Conservation (phyloP, 371 early-diverging fungal genomes). For the Mortierella sp. region DNA sequence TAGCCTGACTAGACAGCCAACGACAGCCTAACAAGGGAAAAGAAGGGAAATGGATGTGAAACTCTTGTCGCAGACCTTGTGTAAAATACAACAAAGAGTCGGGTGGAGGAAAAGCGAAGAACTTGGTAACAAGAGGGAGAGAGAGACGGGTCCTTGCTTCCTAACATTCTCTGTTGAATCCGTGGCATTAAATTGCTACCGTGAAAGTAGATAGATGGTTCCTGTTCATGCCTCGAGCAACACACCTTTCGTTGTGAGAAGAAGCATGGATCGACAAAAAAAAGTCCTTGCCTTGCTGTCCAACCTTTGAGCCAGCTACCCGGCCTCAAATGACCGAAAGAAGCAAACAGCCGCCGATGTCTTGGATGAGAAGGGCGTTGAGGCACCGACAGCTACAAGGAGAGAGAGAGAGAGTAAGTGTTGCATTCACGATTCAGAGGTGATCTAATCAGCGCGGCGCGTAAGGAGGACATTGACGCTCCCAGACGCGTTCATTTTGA, state of each 20-base stretch:
- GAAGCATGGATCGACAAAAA: not conserved
- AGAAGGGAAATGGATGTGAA: not conserved
- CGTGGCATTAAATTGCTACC: not conserved
- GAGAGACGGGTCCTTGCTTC: not conserved
- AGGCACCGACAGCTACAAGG: not conserved
- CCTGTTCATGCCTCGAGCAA: not conserved
- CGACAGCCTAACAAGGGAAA: not conserved
- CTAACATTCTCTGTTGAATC: not conserved
- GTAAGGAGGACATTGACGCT: not conserved
- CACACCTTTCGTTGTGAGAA: not conserved
- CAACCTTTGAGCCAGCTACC: too few relatives aligned
- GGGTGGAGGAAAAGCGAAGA: not conserved
- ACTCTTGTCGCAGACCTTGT: slow-evolving; percentile 5
- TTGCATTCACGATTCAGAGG: not conserved
- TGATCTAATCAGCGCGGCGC: not conserved
- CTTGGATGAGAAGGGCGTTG: not conserved
- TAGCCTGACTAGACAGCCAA: slow-evolving; percentile 1
- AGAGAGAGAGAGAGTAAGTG: not conserved
- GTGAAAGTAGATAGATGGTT: not conserved
- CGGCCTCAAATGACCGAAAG: not conserved
- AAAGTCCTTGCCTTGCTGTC: not conserved
- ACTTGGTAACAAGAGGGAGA: not conserved
- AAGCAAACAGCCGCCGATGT: not conserved
- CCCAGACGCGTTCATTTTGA: not conserved
- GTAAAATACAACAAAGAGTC: not conserved